phyloP scores from a whole-genome alignment of 1,284 basidiomycete species.

The Microbotryum violaceum region DNA sequence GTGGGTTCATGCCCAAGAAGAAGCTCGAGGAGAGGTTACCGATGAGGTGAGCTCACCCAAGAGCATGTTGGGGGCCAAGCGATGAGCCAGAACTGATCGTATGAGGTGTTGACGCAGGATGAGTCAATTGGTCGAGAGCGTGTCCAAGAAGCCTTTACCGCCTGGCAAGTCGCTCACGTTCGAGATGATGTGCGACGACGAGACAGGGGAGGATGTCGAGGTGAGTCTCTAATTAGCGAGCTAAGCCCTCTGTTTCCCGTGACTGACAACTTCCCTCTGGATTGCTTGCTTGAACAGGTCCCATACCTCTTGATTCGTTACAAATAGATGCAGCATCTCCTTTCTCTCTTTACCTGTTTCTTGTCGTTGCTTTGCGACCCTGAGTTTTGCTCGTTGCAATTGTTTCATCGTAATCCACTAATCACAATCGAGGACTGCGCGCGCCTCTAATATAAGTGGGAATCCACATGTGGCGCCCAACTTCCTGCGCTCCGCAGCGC shows the following conservation, averaged over 20 bases:
- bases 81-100: background rate
- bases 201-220: conserved; percentile 62
- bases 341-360: too few species aligned
- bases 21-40: conserved; percentile 82
- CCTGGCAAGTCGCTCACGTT: conserved; percentile 46
- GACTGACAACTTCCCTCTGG: background rate
- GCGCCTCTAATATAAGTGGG: too few species aligned
- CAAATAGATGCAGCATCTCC: conserved; percentile 3
- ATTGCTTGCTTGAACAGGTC: conserved; percentile 7
- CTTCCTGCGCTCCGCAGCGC: too few species aligned
- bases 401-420: too few species aligned
- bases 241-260: background rate
- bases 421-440: too few species aligned
- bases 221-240: conserved; percentile 27
- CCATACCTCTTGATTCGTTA: conserved; percentile 28
- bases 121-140: conserved; percentile 80
- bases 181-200: conserved; percentile 90
- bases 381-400: too few species aligned
- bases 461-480: too few species aligned
- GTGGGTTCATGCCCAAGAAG: conserved; percentile 79
- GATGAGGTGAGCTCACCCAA: conserved; percentile 49
- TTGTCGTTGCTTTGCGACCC: too few species aligned
- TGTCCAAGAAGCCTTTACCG: conserved; percentile 85
- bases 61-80: too few species aligned
- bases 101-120: conserved; percentile 47